phyloP scores from a whole-genome alignment of 768 basidiomycete genomes.

The Cystobasidium ongulense region DNA sequence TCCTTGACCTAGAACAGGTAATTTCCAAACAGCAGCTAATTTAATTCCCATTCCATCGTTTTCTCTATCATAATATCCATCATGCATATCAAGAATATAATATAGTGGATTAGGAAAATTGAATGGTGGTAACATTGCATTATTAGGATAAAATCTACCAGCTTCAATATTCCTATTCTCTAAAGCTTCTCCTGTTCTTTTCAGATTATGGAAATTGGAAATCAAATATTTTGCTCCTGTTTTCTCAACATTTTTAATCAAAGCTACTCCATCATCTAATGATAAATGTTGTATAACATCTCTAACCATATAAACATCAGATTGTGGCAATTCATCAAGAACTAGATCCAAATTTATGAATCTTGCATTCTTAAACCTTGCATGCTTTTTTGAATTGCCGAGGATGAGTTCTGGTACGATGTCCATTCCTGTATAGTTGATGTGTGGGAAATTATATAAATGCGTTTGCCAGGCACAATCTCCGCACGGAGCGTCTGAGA shows the following conservation, averaged over 20 bases:
- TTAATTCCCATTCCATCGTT: neutral
- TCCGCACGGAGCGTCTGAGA: slow-evolving; percentile 3
- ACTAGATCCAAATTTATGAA: slow-evolving; percentile 17
- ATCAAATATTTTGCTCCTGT: slow-evolving; percentile 14
- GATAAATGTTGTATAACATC: slow-evolving; percentile 18
- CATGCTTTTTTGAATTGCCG: neutral
- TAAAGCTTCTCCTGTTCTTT: neutral
- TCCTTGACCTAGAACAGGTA: slow-evolving; percentile 1
- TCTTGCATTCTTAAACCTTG: neutral
- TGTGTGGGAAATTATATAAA: neutral
- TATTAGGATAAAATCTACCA: slow-evolving; percentile 15
- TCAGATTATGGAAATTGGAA: slow-evolving; percentile 5
- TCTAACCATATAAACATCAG: neutral
- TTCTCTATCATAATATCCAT: slow-evolving; percentile 12
- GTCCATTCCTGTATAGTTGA: slow-evolving; percentile 18
- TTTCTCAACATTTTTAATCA: slow-evolving; percentile 2
- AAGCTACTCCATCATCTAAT: neutral
- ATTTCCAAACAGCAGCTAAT: slow-evolving; percentile 6
- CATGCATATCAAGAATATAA: slow-evolving; percentile 20
- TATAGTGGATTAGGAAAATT: slow-evolving; percentile 3
- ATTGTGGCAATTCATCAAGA: neutral
- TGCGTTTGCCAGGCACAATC: neutral
- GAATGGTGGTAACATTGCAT: neutral
- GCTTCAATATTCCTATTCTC: slow-evolving; percentile 12
- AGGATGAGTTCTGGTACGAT: neutral